Base-by-base conservation (phyloP, 768 basidiomycete genomes). In the Terana coerulea region DNA sequence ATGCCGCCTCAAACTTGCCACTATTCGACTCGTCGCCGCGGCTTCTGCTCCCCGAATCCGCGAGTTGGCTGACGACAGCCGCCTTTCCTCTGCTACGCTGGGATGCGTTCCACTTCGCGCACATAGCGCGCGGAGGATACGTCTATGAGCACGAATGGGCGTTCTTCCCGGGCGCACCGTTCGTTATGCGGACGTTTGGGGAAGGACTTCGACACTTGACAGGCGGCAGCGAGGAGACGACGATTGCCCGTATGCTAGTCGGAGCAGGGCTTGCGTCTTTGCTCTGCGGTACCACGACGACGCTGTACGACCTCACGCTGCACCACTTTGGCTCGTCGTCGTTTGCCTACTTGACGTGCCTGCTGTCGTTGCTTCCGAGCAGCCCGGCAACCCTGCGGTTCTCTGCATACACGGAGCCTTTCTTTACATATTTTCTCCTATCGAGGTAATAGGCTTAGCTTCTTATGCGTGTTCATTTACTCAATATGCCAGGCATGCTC, bases 371-470 rank as follows among this genome's bases (percentile, higher is more conserved):
- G 36, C 61, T 98, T 5, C 80, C 91, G 0, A 89, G 86, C 47
- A 91, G 92, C 39, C 94, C 94, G 2, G 77, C 79, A 0, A 83
- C 88, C 0, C 66, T 89, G 19, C 76, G 82, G 22, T 76, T 86
- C 40, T 84, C 86, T 0, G 78, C 88, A 0, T 95, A 89, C 65
- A 82, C 72, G 43, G 95, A 98, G 61, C 89, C 94, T 0, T 87
- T 92, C 65, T 95, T 90, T 67, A 87, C 94, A 0, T 79, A 80
- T 53, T 68, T n/a, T 88, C 22, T 88, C 91, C 0, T 95, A 95
- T 63, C 72, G 68, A 61, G 91, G 88, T 74, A 19, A 37, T 6
- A 7, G 9, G 26, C 11, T 8, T 8, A 21, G 22, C 14, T 19
- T 21, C 12, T 30, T 21, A 4, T 22, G 4, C 7, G 6, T 21